Evolutionary conservation across 106 monocot species (phyloP), one percentile per base, ranked within the genome.

Genomic region (Allium sativum): DNA sequence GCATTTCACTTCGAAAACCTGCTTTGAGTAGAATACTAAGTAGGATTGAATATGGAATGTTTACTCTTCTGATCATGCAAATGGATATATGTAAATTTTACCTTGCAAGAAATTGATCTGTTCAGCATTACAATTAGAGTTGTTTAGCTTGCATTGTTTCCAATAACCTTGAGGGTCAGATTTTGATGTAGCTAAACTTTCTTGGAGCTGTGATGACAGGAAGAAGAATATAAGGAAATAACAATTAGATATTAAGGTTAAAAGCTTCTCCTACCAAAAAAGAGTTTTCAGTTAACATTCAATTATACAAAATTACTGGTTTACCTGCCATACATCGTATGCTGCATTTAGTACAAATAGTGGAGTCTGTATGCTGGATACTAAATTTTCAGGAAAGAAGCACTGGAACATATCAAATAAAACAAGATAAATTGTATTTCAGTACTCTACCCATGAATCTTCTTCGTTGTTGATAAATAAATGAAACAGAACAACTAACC

Each of bases 1-100:
- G 69, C 90, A 90, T 90, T 62, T 82, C 48, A 44, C 72, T 73
- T 51, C 90, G 80, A 68, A 92, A 92, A 10, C 70, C 91, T 92
- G 80, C 43, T 67, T 31, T 20, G 31, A 31, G 31, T 31, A 31
- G 2, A 31, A 31, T 31, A 31, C 5, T 31, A 31, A 3, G 1
- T 31, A 31, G 0, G 31, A 31, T 2, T 31, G 31, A 31, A 31
- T 31, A 31, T 31, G 31, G 31, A 31, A 31, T 5, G 5, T 31
- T 31, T 31, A 31, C 31, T 31, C 4, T 31, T 31, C 31, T 31
- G 31, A 31, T 31, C 31, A 31, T 31, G 31, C 31, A 31, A 31
- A 31, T 31, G 31, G 5, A 31, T 31, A 31, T 31, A 31, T 31
- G 31, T 31, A 31, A 31, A 31, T 0, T 19, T 55, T 11, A 87